Conservation (phyloP, 1,284 basidiomycete species). For the Ceratobasidium papillatum region DNA sequence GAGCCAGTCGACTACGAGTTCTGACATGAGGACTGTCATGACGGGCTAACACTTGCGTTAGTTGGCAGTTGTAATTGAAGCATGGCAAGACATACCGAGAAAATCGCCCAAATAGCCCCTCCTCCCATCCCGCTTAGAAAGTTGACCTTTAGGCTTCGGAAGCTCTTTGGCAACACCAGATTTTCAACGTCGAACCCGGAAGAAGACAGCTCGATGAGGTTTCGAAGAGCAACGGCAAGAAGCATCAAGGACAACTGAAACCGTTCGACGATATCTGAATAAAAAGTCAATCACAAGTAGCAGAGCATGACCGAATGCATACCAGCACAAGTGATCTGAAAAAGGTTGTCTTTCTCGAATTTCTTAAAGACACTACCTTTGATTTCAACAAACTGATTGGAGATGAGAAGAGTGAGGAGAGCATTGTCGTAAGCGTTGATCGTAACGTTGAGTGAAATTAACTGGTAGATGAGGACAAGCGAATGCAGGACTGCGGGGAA, state of each 20-base stretch:
- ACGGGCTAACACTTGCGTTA: constrained; percentile 70
- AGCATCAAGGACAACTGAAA: constrained; percentile 96
- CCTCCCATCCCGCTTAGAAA: constrained; percentile 28
- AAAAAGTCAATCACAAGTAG: constrained; percentile 2
- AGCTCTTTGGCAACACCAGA: constrained; percentile 81
- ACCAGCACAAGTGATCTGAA: constrained; percentile 98
- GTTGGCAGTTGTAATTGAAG: background rate
- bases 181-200: constrained; percentile 80
- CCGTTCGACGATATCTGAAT: constrained; percentile 93
- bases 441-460: constrained; percentile 95
- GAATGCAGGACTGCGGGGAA: constrained; percentile 77
- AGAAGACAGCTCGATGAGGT: constrained; percentile 93
- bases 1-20: constrained; percentile 97
- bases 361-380: constrained; percentile 99
- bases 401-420: constrained; percentile 91
- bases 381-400: constrained; percentile 99
- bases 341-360: constrained; percentile 99
- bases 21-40: constrained; percentile 87
- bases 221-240: constrained; percentile 89
- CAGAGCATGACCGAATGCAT: constrained; percentile 42
- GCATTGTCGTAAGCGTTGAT: constrained; percentile 99
- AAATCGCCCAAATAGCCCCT: constrained; percentile 76
- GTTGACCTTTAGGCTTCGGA: constrained; percentile 77
- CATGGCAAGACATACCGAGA: constrained; percentile 69
- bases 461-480: constrained; percentile 96